Evolutionary conservation across 805 yeast genomes (phyloP).

Genomic region (Ogataea philodendri): DNA sequence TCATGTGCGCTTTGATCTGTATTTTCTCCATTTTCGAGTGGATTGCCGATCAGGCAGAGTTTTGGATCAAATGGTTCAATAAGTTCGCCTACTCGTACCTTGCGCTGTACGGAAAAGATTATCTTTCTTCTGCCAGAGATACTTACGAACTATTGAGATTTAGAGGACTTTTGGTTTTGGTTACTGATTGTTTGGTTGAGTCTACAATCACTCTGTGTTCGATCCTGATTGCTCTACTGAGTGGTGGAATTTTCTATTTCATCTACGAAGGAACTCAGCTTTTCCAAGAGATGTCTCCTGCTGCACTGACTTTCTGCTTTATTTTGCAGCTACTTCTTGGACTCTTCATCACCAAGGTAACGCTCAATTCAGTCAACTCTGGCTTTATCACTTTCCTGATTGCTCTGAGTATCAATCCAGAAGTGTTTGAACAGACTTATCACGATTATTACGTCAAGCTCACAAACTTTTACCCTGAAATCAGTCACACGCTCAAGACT

Average conservation of each 20-base stretch:
- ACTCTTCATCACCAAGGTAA: conserved; percentile 68
- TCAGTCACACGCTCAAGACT: conserved; percentile 29
- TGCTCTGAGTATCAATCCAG: conserved; percentile 82
- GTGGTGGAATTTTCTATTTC: conserved; percentile 31
- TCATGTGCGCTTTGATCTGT: conserved; percentile 48
- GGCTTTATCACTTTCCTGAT: conserved; percentile 84
- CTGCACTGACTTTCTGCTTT: conserved; percentile 29
- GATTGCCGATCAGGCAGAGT: conserved; percentile 41
- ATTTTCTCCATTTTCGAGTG: conserved; percentile 65
- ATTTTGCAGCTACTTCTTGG: conserved; percentile 54
- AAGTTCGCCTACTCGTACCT: conserved; percentile 86
- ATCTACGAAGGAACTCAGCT: conserved; percentile 15
- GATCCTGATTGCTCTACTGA: conserved; percentile 53
- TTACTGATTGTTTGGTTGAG: conserved; percentile 79
- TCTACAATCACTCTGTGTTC: conserved; percentile 78
- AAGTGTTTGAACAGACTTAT: conserved; percentile 69
- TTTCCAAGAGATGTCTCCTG: conserved; percentile 25
- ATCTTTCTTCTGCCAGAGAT: conserved; percentile 72
- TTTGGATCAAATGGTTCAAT: conserved; percentile 72
- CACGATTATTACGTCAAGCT: conserved; percentile 45
- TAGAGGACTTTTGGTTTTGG: conserved; percentile 81
- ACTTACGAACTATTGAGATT: conserved; percentile 75
- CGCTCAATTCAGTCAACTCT: conserved; percentile 72
- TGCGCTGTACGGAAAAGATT: conserved; percentile 82
- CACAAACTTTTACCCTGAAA: conserved; percentile 32